A percentile compares a stretch with the other conserved stretches of the same genome.
phyloP scores from a whole-genome alignment of 345 rosid genomes.

The Eucalyptus curtisii region DNA sequence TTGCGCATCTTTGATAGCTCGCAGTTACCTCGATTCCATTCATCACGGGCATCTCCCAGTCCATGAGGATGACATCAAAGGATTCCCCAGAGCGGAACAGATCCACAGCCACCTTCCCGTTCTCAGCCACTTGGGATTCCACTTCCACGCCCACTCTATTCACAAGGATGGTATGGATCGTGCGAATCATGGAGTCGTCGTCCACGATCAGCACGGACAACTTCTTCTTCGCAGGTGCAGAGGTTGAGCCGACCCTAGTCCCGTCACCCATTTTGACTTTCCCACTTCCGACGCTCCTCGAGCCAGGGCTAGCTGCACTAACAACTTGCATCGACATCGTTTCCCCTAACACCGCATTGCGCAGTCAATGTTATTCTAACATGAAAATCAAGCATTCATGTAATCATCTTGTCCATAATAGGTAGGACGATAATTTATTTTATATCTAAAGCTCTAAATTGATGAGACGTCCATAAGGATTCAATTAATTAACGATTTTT shows the following conservation, averaged over 20 bases:
- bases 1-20: background rate
- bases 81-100: conserved; percentile 4
- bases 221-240: background rate
- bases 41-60: conserved; percentile 34
- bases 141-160: background rate
- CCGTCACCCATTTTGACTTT: background rate
- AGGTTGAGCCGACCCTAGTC: background rate
- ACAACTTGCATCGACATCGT: background rate
- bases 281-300: background rate
- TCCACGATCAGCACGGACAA: conserved; percentile 23
- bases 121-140: background rate
- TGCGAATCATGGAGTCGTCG: background rate
- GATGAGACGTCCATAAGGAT: background rate
- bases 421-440: background rate
- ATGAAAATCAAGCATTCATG: too few relatives aligned
- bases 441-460: too few relatives aligned
- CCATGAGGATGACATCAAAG: conserved; percentile 28
- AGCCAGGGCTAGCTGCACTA: background rate
- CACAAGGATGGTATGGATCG: conserved; percentile 1
- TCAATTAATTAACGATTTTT: too few relatives aligned
- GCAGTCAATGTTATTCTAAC: too few relatives aligned
- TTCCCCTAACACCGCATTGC: background rate
- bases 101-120: conserved; percentile 26
- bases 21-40: conserved; percentile 20
- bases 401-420: background rate